Evolutionary conservation across 2,329 filamentous ascomycete species (phyloP), one percentile per base, ranked within the genome.

Genomic region (Balansia obtecta): DNA sequence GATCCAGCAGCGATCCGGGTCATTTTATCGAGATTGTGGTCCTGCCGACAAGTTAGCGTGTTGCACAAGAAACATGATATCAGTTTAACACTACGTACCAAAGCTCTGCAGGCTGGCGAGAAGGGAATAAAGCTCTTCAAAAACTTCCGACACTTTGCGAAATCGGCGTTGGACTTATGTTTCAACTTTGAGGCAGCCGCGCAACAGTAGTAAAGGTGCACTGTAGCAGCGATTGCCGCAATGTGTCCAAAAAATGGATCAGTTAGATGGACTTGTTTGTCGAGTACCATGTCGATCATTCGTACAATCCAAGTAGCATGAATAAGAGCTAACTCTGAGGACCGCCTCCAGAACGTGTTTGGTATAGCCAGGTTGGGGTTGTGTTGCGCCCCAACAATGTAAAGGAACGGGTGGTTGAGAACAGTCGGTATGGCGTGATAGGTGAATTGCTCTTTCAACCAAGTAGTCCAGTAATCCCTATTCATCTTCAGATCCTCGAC

Each of bases 221-320:
- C 72, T 0, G 73, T 77, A 0, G 73, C 74, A 1, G 74, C 73
- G 37, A 77, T 74, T 3, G 72, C 73, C 0, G 72, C 72, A 1
- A 67, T 68, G 42, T 77, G 73, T 0, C 71, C 73, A 34, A 77
- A 73, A 56, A 76, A 77, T 0, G 74, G 74, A 54, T 77, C 74
- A 3, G 68, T 68, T 8, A 77, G 61, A 4, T 66, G 66, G 10
- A 76, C 62, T 48, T 71, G 67, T 60, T 75, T 75, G 50, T 75
- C 72, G 1, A 70, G 63, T 1, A 74, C 69, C 74, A 77, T 76
- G 45, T 76, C 73, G 38, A 77, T 75, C 59, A 77, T 69, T 3
- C 74, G 68, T 13, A 74, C 72, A 40, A 76, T 70, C 74, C 74
- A 77, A 0, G 74, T 77, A 2, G 71, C 68, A 45, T 77, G 74